Percentiles rank a stretch among this genome's conserved stretches.
Evolutionary conservation across 2,329 filamentous ascomycete species (phyloP).

Genomic region (Torrubiella hemipterigena): DNA sequence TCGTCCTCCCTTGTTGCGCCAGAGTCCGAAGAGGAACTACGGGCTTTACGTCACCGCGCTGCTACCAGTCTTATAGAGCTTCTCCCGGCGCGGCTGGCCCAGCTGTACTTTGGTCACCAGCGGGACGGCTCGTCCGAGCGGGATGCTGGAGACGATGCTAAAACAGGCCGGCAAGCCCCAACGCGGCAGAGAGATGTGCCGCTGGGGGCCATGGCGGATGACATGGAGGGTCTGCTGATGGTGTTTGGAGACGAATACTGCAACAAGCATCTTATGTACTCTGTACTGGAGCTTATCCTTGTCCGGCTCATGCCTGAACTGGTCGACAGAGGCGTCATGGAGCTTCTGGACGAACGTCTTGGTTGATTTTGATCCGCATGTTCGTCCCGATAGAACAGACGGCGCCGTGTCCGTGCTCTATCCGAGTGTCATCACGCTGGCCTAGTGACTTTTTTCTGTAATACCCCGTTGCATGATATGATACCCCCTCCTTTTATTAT

Average conservation of each 20-base stretch:
- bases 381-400: too few relatives aligned
- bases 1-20: constrained; percentile 49
- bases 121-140: constrained; percentile 12
- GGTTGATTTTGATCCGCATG: too few relatives aligned
- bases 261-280: constrained; percentile 85
- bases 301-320: constrained; percentile 77
- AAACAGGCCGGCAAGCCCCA: too few relatives aligned
- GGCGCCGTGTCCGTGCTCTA: too few relatives aligned
- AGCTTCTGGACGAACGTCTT: constrained; percentile 64
- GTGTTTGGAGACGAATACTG: constrained; percentile 73
- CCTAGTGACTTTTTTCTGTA: too few relatives aligned
- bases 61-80: constrained; percentile 45
- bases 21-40: constrained; percentile 44
- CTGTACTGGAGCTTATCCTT: constrained; percentile 70
- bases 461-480: too few relatives aligned
- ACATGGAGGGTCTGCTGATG: constrained; percentile 57
- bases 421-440: too few relatives aligned
- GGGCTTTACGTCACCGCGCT: constrained; percentile 53
- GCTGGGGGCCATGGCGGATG: constrained; percentile 33
- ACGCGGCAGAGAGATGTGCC: constrained; percentile 24
- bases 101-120: constrained; percentile 35
- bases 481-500: too few relatives aligned
- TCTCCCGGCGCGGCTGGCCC: constrained; percentile 33
- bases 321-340: constrained; percentile 55
- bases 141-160: constrained; percentile 17